Evolutionary conservation across 2,329 filamentous ascomycete species (phyloP).

Genomic region (Fusarium piperis): DNA sequence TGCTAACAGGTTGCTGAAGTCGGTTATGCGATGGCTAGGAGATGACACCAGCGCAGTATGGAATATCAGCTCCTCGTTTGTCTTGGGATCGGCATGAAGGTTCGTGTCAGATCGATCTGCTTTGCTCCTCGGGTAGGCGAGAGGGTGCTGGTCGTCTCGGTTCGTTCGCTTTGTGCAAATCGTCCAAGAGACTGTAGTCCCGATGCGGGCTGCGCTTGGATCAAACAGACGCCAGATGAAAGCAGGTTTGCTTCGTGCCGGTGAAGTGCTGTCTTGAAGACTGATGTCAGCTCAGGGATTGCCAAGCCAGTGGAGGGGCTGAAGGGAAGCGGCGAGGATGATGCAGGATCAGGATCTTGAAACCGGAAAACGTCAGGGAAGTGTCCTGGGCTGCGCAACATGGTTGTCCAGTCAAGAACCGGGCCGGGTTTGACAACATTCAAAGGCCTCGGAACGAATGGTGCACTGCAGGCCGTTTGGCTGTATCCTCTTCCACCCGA

Average conservation of each 20-base stretch:
- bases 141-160: neutral
- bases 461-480: neutral
- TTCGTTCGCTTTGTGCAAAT: neutral
- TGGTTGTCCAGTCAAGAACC: constrained; percentile 1
- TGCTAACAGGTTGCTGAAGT: constrained; percentile 1
- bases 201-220: neutral
- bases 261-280: neutral
- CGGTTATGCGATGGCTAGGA: constrained; percentile 1
- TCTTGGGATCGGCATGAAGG: constrained; percentile 11
- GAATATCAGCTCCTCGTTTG: constrained; percentile 1
- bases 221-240: neutral
- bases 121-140: neutral
- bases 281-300: constrained; percentile 17
- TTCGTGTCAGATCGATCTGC: neutral
- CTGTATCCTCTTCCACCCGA: neutral
- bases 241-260: neutral
- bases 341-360: neutral
- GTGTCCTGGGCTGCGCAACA: constrained; percentile 1
- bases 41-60: neutral
- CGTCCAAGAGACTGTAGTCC: neutral
- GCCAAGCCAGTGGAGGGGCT: neutral
- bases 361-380: neutral
- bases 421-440: neutral
- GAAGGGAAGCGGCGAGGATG: constrained; percentile 5
- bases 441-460: neutral